Percentiles rank a stretch among this genome's conserved stretches.
Conservation (phyloP, 2,329 filamentous ascomycete genomes). For the Pseudogymnoascus sp. region DNA sequence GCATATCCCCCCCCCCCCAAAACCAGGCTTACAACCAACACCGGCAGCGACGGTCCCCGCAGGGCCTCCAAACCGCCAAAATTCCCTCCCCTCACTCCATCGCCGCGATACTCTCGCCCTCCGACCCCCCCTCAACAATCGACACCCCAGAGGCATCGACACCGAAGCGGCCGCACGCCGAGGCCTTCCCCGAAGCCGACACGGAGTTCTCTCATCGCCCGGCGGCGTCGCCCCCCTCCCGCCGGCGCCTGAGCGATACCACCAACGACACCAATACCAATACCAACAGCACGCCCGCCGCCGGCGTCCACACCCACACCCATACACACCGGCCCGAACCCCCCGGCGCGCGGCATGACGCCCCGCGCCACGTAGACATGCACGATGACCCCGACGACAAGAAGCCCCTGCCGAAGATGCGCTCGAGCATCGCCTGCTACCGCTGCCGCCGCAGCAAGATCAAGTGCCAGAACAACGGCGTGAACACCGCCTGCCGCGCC, state of each 20-base stretch:
- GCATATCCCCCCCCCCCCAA: not conserved
- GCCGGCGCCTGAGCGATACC: not conserved
- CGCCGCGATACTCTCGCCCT: conserved; percentile 31
- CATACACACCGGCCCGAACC: not conserved
- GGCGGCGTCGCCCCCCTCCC: conserved; percentile 20
- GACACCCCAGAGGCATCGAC: conserved; percentile 23
- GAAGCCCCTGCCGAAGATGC: conserved; percentile 48
- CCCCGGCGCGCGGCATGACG: not conserved
- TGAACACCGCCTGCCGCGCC: conserved; percentile 63
- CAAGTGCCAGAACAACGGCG: conserved; percentile 75
- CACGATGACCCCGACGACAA: conserved; percentile 31
- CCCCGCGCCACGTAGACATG: not conserved
- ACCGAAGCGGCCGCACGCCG: conserved; percentile 28
- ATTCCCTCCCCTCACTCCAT: conserved; percentile 31
- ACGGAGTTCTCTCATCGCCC: conserved; percentile 22
- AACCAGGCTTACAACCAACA: not conserved
- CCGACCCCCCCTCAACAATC: conserved; percentile 19
- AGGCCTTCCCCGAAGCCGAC: conserved; percentile 25
- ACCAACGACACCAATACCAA: not conserved
- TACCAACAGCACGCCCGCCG: not conserved
- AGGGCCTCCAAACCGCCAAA: conserved; percentile 23
- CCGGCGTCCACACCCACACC: not conserved
- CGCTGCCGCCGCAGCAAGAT: conserved; percentile 75
- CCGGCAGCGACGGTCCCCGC: not conserved
- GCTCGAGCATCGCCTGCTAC: conserved; percentile 72